Percentiles rank a stretch among this genome's conserved stretches.
Conservation (phyloP, 1,139 yeast species). For the Geotrichum candidum region DNA sequence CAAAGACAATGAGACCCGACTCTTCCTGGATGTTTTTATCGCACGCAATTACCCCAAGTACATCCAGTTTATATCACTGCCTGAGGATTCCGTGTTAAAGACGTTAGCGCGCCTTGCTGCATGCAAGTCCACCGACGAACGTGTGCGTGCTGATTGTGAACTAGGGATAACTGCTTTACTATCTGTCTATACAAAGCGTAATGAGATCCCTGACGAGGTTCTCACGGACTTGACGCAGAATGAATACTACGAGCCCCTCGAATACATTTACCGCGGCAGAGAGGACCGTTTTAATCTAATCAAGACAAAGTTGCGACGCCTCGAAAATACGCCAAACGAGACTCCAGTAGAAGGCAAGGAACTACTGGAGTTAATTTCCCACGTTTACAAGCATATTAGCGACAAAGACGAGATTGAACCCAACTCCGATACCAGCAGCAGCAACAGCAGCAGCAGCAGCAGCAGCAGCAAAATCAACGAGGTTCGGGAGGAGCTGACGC, state of each 20-base stretch:
- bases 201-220: not conserved
- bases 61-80: slow-evolving; percentile 63
- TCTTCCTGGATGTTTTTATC: slow-evolving; percentile 56
- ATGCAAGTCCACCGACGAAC: slow-evolving; percentile 29
- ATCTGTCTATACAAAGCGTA: slow-evolving; percentile 43
- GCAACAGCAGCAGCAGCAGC: not conserved
- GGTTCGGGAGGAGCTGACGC: not conserved
- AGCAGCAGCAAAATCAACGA: not conserved
- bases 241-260: not conserved
- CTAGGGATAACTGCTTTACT: slow-evolving; percentile 63
- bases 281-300: not conserved
- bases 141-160: slow-evolving; percentile 54
- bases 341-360: not conserved
- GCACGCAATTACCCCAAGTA: slow-evolving; percentile 76
- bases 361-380: not conserved
- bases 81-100: slow-evolving; percentile 48
- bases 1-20: slow-evolving; percentile 21
- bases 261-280: not conserved
- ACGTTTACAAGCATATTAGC: not conserved
- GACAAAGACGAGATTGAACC: not conserved
- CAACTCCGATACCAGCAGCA: not conserved
- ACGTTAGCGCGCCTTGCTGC: slow-evolving; percentile 49
- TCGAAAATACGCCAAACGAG: not conserved
- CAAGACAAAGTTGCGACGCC: not conserved
- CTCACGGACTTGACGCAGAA: not conserved